Percentiles rank a stretch among this genome's conserved stretches.
Evolutionary conservation across 176 grass and related monocot species (phyloP).

Genomic region (Guadua angustifolia): DNA sequence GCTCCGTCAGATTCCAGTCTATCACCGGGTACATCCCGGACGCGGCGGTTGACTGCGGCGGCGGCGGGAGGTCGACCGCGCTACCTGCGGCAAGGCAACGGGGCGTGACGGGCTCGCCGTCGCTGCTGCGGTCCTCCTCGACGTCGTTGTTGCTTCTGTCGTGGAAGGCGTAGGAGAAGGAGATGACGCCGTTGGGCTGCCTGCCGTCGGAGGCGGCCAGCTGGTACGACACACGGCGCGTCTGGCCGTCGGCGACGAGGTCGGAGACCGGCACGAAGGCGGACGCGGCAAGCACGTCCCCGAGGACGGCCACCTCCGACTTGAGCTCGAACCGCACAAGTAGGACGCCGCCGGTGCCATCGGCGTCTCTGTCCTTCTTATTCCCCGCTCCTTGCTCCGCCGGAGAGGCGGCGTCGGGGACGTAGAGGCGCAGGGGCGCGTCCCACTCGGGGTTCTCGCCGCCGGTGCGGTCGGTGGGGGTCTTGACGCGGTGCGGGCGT

Average conservation of each 20-base stretch:
- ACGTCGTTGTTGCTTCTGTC: neutral
- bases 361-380: neutral
- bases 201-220: conserved; percentile 40
- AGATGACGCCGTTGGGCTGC: conserved; percentile 56
- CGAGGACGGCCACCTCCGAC: conserved; percentile 54
- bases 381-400: neutral
- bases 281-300: conserved; percentile 52
- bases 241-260: conserved; percentile 51
- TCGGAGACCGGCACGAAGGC: conserved; percentile 54
- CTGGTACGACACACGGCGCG: conserved; percentile 60
- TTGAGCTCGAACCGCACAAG: conserved; percentile 65
- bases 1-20: conserved; percentile 38
- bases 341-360: neutral
- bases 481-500: conserved; percentile 59
- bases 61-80: neutral
- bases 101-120: neutral
- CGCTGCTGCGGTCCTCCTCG: neutral
- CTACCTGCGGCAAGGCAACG: neutral
- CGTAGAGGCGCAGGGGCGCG: conserved; percentile 56
- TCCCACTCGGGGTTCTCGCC: conserved; percentile 71
- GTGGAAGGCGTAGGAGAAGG: conserved; percentile 60
- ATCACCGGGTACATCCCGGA: conserved; percentile 49
- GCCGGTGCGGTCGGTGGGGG: conserved; percentile 47
- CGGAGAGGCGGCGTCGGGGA: conserved; percentile 5
- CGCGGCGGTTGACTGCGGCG: neutral